Evolutionary conservation across 169 alveolate species (phyloP).

Genomic region (Cryptosporidium sp.): DNA sequence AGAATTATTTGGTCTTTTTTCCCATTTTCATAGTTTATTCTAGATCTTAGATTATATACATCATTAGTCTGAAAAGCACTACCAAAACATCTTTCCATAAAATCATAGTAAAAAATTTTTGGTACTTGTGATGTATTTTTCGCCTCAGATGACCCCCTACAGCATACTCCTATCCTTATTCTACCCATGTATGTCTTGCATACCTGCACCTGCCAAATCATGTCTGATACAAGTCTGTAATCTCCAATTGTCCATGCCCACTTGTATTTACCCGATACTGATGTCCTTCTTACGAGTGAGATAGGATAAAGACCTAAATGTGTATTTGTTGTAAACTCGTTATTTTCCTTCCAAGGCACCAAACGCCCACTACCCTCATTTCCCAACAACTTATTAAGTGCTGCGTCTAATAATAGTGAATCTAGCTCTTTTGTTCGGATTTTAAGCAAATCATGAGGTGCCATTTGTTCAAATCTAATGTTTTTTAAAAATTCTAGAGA

Average conservation of each 20-base stretch:
- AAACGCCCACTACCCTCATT: conserved; percentile 72
- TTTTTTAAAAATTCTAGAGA: conserved; percentile 44
- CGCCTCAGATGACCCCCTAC: conserved; percentile 64
- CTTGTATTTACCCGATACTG: conserved; percentile 57
- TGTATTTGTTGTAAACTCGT: conserved; percentile 51
- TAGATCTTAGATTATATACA: conserved; percentile 56
- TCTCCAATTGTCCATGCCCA: conserved; percentile 77
- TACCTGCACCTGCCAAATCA: conserved; percentile 73
- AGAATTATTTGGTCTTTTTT: conserved; percentile 43
- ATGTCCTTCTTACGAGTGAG: conserved; percentile 45
- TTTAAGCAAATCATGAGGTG: conserved; percentile 64
- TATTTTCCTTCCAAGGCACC: conserved; percentile 68
- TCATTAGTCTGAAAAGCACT: conserved; percentile 75
- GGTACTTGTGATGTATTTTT: conserved; percentile 73
- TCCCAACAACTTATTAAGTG: conserved; percentile 57
- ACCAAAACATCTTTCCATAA: conserved; percentile 71
- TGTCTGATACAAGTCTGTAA: conserved; percentile 69
- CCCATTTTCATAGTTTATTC: conserved; percentile 41
- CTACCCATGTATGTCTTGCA: conserved; percentile 76
- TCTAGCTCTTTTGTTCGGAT: conserved; percentile 58
- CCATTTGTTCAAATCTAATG: conserved; percentile 73
- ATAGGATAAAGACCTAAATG: conserved; percentile 54
- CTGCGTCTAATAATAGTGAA: conserved; percentile 63
- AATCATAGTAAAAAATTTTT: conserved; percentile 59
- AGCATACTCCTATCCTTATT: conserved; percentile 70